Conservation (phyloP, 805 yeast genomes). For the Kazachstania bromeliacearum region DNA sequence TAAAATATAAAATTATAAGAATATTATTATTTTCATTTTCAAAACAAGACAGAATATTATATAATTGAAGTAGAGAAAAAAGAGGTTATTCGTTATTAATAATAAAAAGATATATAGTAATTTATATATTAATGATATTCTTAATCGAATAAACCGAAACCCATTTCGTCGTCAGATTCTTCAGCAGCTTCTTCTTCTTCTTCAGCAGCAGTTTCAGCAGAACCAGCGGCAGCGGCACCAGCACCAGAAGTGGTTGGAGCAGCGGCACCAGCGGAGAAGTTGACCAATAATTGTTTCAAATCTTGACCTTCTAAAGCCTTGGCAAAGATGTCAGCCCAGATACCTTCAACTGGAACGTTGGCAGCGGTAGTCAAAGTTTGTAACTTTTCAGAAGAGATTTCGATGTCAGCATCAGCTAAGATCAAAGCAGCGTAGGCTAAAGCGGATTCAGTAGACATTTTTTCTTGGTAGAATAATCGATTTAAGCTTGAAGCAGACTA, state of each 20-base stretch:
- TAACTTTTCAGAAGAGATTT: constrained; percentile 78
- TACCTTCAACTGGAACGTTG: constrained; percentile 51
- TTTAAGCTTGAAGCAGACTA: constrained; percentile 32
- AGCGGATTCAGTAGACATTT: constrained; percentile 66
- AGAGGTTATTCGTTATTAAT: constrained; percentile 1
- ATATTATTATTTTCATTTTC: too few species aligned
- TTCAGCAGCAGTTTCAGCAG: constrained; percentile 53
- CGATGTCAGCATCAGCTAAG: constrained; percentile 94
- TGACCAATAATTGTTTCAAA: constrained; percentile 56
- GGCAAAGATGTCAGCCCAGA: constrained; percentile 78
- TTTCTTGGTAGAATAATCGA: constrained; percentile 26
- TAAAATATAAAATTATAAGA: too few species aligned
- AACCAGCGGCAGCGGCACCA: constrained; percentile 38
- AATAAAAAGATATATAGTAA: not conserved
- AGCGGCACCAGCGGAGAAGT: constrained; percentile 31
- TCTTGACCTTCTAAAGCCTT: constrained; percentile 72
- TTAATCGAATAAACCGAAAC: constrained; percentile 86
- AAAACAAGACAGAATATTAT: too few species aligned
- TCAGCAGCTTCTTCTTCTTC: constrained; percentile 48
- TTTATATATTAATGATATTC: not conserved
- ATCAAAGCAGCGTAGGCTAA: constrained; percentile 97
- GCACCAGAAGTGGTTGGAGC: constrained; percentile 35
- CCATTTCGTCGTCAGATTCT: constrained; percentile 79
- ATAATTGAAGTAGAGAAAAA: not conserved
- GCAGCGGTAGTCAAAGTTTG: constrained; percentile 66